A percentile compares a stretch with the other conserved stretches of the same genome.
Conservation (phyloP, 2,329 filamentous ascomycete genomes). For the Myriosclerotinia curreyana region DNA sequence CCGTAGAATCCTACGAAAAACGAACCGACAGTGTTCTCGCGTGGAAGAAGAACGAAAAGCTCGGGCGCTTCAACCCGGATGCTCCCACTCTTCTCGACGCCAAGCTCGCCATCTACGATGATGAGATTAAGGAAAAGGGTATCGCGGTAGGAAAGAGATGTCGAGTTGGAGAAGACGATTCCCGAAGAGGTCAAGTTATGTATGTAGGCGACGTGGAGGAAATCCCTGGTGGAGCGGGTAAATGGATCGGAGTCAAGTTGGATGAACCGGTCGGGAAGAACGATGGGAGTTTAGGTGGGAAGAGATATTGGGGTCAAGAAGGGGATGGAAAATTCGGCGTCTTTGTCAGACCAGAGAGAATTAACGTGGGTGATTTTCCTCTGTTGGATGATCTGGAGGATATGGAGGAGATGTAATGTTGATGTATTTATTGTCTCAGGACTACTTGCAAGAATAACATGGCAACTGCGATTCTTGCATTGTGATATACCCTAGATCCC, state of each 20-base stretch:
- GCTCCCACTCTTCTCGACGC: slow-evolving; percentile 71
- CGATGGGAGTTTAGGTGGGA: slow-evolving; percentile 67
- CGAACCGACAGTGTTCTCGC: slow-evolving; percentile 85
- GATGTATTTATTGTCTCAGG: too few species aligned
- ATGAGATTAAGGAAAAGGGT: slow-evolving; percentile 68
- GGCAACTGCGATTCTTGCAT: background rate
- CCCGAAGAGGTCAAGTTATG: slow-evolving; percentile 62
- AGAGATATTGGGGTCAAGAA: slow-evolving; percentile 60
- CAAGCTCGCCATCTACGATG: slow-evolving; percentile 64
- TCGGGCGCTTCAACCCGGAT: slow-evolving; percentile 92
- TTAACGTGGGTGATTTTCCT: slow-evolving; percentile 73
- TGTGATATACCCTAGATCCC: background rate
- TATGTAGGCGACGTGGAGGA: slow-evolving; percentile 73
- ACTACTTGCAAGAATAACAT: background rate
- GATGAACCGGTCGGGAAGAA: slow-evolving; percentile 83
- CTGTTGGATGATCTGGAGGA: slow-evolving; percentile 71
- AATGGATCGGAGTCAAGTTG: slow-evolving; percentile 72
- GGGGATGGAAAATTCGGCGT: slow-evolving; percentile 64
- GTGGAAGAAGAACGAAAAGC: slow-evolving; percentile 92
- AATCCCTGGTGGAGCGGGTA: slow-evolving; percentile 61
- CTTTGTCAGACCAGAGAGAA: slow-evolving; percentile 73
- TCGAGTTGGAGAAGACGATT: slow-evolving; percentile 64
- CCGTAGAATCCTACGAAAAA: slow-evolving; percentile 78
- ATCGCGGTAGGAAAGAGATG: slow-evolving; percentile 62
- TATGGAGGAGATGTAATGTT: slow-evolving; percentile 65